Base-by-base conservation (phyloP, 257 asterid genomes). In the Rubia yunnanensis region DNA sequence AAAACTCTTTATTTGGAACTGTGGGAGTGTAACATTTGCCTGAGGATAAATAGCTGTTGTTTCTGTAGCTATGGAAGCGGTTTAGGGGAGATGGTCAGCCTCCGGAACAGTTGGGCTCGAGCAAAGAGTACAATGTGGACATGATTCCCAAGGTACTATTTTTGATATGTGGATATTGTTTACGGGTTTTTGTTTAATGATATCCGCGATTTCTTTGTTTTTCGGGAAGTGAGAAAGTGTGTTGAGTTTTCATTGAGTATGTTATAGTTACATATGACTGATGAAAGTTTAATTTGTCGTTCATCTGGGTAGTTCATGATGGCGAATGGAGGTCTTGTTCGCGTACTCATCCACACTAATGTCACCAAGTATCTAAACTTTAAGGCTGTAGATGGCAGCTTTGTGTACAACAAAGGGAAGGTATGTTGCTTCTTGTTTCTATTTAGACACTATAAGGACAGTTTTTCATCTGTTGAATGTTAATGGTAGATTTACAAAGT, bases 301-400 rank as follows among this genome's bases (percentile, higher is more conserved):
- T 59, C 26, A 17, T 17, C 17, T 63, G 63, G 60, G 39, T 49
- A 94, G 97, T 94, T 94, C 85, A 91, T 88, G 91, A 94, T 94
- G 97, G 99, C 97, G 34, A 89, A 94, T 72, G 99, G 97, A 41
- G 78, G 94, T 53, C 77, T 92, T 86, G 99, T 92, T 5, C 94
- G 96, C 26, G 99, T 94, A 58, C 88, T 94, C 64, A 89, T 94
- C 81, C 95, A 89, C 75, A 83, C 97, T 22, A 83, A 86, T 64
- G 99, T 94, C 60, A 89, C 99, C 71, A 94, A 94, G 88, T 92
- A 92, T 78, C 87, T 92, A 63, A 85, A 89, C 87, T 92, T 92
- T 85, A 92, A 92, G 90, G 99, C 99, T 5, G 99, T 94, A 10
- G 97, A 94, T 74, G 99, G 99, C 65, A 88, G 97, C 75, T 94